Base-by-base conservation (phyloP, 441 rosid species). In the Aleurites moluccanus region DNA sequence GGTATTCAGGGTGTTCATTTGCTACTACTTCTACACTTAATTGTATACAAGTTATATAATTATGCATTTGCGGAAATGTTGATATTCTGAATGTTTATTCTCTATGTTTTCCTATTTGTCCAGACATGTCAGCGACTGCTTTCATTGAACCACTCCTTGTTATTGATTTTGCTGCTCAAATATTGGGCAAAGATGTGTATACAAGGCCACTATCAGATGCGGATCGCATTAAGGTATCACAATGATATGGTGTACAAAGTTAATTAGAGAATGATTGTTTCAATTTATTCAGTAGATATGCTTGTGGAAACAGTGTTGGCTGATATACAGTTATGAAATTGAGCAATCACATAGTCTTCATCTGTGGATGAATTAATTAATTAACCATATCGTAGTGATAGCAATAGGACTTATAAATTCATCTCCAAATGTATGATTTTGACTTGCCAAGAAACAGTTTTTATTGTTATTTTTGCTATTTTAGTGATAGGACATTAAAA, bases 61-160 rank as follows among this genome's bases (percentile, higher is more conserved):
- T 45, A 45, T 45, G 50, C 35, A 63, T 45, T 25, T 67, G 21
- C 0, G 6, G 8, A 42, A 72, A 38, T 14, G 13, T 28, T 72
- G 18, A 72, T 13, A 18, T 7, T 42, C 49, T 3, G 6, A 71
- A 42, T 55, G 28, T 64, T 64, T 28, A 14, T 47, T 53, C 42
- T 66, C 60, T 42, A n/a, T 35, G 40, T 16, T 28, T 15, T 65
- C 20, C 62, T 44, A 6, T 21, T 28, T 1, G 6, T 45, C 45
- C 74, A 93, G 98, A 93, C 79, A 90, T 91, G 98, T 91, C 98
- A 64, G 86, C 97, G 13, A 94, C 97, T 73, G 95, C 98, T 11
- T 93, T 93, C 66, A 93, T 93, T 8, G 95, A 93, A 85, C 92
- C 98, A 33, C 95, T 93, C 35, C 95, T 93, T 1, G 97, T 93